Conservation (phyloP, 1,284 basidiomycete species). For the Trichosporon sp. region DNA sequence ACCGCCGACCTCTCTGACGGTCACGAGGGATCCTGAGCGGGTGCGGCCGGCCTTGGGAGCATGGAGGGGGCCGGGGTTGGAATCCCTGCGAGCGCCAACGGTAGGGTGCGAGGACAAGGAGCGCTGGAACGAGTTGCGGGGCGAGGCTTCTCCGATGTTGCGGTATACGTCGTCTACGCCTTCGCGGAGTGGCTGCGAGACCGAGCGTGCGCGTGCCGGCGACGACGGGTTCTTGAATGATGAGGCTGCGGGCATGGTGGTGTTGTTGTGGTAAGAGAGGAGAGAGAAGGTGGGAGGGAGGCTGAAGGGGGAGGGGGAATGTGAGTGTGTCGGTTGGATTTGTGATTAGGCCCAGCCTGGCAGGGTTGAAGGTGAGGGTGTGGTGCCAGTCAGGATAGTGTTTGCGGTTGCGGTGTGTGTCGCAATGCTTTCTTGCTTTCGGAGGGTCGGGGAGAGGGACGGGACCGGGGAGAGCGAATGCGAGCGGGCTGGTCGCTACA, state of each 20-base stretch:
- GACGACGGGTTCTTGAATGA: conserved; percentile 32
- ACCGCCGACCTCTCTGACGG: conserved; percentile 79
- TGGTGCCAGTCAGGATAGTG: too few species aligned
- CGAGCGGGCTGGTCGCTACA: too few species aligned
- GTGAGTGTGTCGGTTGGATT: too few species aligned
- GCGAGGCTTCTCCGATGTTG: conserved; percentile 5
- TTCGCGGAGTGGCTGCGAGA: conserved; percentile 43
- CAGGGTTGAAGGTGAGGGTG: too few species aligned
- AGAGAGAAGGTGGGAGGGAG: background rate
- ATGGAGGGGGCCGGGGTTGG: background rate
- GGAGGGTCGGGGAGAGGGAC: too few species aligned
- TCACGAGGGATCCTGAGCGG: conserved; percentile 55
- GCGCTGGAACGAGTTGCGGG: conserved; percentile 11
- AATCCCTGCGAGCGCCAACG: conserved; percentile 4
- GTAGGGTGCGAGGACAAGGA: conserved; percentile 9
- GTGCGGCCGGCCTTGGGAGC: conserved; percentile 13
- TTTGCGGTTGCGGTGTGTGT: too few species aligned
- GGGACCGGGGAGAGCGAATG: too few species aligned
- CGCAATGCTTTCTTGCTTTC: too few species aligned
- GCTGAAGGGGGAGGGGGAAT: background rate
- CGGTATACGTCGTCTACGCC: conserved; percentile 29
- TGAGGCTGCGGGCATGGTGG: conserved; percentile 13
- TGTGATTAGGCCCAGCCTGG: background rate
- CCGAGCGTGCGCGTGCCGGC: conserved; percentile 37
- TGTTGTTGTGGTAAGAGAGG: too few species aligned